A percentile compares a stretch with the other conserved stretches of the same genome.
These are phyloP conservation scores for Escallonia herrerae DNA, from an alignment of 129 eudicot species.

Conservation along the genomic window DNA sequence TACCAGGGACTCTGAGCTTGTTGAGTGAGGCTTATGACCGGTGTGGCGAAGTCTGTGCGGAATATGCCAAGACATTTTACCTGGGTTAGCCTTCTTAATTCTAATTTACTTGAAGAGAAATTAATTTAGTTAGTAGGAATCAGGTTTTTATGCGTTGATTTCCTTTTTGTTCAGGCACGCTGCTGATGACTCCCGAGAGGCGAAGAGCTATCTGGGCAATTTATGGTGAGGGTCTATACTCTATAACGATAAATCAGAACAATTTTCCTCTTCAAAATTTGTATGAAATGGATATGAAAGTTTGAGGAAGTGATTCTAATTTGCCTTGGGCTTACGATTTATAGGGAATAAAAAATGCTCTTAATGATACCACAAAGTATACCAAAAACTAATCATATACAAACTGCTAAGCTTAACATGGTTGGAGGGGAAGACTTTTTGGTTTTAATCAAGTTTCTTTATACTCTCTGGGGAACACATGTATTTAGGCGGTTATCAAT, in stretches of 20 bases:
- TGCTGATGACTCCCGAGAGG: slow-evolving; percentile 89
- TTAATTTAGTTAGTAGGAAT: slow-evolving; percentile 6
- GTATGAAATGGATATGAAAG: background rate
- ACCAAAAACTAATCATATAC: background rate
- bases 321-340: background rate
- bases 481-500: background rate
- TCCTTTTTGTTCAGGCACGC: slow-evolving; percentile 55
- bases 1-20: slow-evolving; percentile 66
- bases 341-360: no score
- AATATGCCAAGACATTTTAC: slow-evolving; percentile 98
- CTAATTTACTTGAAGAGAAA: slow-evolving; percentile 9
- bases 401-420: no score
- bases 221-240: slow-evolving; percentile 66
- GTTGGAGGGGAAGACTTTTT: background rate
- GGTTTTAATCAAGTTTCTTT: background rate
- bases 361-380: background rate
- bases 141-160: background rate
- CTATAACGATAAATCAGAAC: background rate
- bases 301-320: slow-evolving; percentile 1
- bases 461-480: background rate
- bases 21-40: slow-evolving; percentile 93
- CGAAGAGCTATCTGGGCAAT: slow-evolving; percentile 98
- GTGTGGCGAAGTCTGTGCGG: slow-evolving; percentile 98
- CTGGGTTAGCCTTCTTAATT: slow-evolving; percentile 47
- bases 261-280: background rate